A percentile compares a stretch with the other conserved stretches of the same genome.
Conservation (phyloP, 148 eudicot genomes). For the Diospyros lotus region DNA sequence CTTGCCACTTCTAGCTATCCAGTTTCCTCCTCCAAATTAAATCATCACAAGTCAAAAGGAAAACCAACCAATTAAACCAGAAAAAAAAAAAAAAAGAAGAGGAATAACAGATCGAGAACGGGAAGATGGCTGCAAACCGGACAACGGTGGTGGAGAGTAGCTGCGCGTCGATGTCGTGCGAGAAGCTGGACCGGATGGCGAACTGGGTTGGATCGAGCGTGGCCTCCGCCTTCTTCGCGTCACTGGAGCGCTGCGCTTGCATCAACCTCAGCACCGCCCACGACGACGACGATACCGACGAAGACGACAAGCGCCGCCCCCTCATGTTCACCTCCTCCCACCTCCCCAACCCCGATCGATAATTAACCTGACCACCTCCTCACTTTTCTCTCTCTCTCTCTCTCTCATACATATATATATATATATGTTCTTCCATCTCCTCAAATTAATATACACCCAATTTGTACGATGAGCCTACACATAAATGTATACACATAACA, state of each 20-base stretch:
- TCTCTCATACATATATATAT: background rate
- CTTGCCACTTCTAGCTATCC: too few species aligned
- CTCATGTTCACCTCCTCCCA: conserved; percentile 14
- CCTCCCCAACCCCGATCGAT: background rate
- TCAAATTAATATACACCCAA: too few species aligned
- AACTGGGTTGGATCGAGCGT: conserved; percentile 31
- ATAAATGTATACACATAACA: too few species aligned
- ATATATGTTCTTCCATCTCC: too few species aligned
- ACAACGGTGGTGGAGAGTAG: background rate
- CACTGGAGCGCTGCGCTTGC: conserved; percentile 31
- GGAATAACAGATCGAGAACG: background rate
- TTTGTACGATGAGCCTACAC: too few species aligned
- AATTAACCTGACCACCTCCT: background rate
- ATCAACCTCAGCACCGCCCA: conserved; percentile 28
- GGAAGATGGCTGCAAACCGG: background rate
- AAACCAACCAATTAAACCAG: background rate
- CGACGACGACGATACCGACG: conserved; percentile 16
- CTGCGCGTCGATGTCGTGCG: conserved; percentile 17
- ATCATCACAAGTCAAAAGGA: background rate
- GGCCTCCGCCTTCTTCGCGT: conserved; percentile 26
- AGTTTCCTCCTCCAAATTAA: too few species aligned
- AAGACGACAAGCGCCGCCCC: conserved; percentile 18
- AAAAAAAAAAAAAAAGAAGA: background rate
- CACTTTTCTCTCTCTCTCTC: background rate
- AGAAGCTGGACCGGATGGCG: conserved; percentile 21